Evolutionary conservation across 805 yeast genomes (phyloP).

Genomic region (Schwanniomyces pseudopolymorphus): DNA sequence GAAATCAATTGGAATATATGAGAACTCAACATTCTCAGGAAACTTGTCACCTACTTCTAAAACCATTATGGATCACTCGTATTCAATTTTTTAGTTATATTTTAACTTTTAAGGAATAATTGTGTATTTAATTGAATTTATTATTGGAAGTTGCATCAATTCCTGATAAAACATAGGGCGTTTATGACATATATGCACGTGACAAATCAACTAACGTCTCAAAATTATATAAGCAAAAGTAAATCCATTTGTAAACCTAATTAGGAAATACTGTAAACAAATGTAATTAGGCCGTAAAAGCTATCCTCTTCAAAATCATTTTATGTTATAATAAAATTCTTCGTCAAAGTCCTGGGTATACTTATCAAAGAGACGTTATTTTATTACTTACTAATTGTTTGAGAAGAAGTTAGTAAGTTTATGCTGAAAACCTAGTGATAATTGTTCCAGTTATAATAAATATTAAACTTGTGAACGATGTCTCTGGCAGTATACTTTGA

Average conservation of each 20-base stretch:
- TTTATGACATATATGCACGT: neutral
- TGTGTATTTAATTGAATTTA: neutral
- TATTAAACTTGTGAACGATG: slow-evolving; percentile 2
- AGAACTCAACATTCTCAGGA: slow-evolving; percentile 34
- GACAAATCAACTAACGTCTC: neutral
- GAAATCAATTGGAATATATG: slow-evolving; percentile 38
- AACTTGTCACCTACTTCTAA: slow-evolving; percentile 29
- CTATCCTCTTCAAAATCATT: neutral
- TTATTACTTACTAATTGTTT: neutral
- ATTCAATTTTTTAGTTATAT: neutral
- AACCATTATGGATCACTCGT: neutral
- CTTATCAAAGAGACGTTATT: neutral
- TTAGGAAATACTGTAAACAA: slow-evolving; percentile 9
- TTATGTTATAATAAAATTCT: neutral
- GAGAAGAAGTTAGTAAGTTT: neutral
- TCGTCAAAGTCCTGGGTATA: neutral
- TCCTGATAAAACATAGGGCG: neutral
- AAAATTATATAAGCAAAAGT: slow-evolving; percentile 1
- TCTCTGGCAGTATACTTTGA: slow-evolving; percentile 12
- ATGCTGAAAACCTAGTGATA: neutral
- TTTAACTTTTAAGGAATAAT: neutral
- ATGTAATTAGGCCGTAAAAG: slow-evolving; percentile 2
- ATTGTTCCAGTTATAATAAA: neutral
- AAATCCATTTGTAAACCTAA: slow-evolving; percentile 10
- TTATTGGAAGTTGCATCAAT: neutral